Percentiles rank a stretch among this genome's conserved stretches.
Conservation (phyloP, 208 protist genomes). For the Acanthamoeba castellanii region DNA sequence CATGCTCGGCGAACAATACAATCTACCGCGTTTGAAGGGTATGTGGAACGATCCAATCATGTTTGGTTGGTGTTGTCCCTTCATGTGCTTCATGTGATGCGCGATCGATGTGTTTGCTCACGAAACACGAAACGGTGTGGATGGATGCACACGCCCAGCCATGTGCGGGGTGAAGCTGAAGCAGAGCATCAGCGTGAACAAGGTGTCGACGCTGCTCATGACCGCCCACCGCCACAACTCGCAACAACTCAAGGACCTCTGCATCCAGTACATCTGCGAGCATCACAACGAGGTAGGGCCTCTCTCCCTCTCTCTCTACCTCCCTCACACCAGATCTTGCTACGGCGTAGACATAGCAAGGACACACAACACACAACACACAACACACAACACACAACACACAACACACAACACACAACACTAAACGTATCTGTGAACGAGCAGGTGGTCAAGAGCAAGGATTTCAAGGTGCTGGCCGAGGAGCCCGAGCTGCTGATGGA, state of each 20-base stretch:
- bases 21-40: constrained; percentile 27
- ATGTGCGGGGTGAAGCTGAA: constrained; percentile 50
- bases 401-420: neutral
- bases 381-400: too few species aligned
- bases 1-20: constrained; percentile 49
- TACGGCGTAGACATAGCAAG: too few species aligned
- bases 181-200: constrained; percentile 60
- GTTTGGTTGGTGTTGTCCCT: too few species aligned
- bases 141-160: neutral
- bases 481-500: constrained; percentile 23
- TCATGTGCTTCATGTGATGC: too few species aligned
- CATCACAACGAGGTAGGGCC: neutral
- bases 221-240: constrained; percentile 23
- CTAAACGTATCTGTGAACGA: neutral
- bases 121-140: too few species aligned
- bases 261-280: constrained; percentile 38
- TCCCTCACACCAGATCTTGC: too few species aligned
- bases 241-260: constrained; percentile 50
- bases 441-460: constrained; percentile 19
- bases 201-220: constrained; percentile 27
- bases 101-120: too few species aligned
- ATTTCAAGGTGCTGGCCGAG: constrained; percentile 21
- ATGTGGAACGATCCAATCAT: too few species aligned
- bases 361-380: too few species aligned
- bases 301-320: neutral